phyloP scores from a whole-genome alignment of 208 protist species.

The Porcisia deanei region DNA sequence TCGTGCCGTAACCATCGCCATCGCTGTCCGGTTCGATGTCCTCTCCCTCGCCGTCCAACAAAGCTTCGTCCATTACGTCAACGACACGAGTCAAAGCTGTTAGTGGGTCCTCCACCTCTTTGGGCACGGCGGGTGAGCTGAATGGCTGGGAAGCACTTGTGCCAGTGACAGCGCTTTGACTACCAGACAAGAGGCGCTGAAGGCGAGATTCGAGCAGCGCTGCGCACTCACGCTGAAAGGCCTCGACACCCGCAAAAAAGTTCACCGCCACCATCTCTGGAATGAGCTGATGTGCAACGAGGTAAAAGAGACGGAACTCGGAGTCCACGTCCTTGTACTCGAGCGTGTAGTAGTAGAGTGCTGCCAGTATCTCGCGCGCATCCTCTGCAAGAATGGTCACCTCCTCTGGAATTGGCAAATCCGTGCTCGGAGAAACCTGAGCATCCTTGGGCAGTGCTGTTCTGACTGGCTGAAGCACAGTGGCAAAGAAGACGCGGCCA shows the following conservation, averaged over 20 bases:
- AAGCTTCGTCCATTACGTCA: constrained; percentile 57
- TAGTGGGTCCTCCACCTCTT: constrained; percentile 42
- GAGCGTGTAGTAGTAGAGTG: constrained; percentile 80
- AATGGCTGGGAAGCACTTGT: not conserved
- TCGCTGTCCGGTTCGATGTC: constrained; percentile 79
- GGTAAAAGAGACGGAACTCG: constrained; percentile 86
- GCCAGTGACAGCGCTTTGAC: not conserved
- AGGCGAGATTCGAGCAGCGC: constrained; percentile 26
- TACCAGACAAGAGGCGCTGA: not conserved
- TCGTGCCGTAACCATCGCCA: constrained; percentile 79
- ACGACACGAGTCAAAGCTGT: constrained; percentile 34
- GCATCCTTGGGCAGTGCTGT: not conserved
- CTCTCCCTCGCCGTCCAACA: constrained; percentile 62
- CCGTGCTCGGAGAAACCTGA: not conserved
- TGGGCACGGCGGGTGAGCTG: not conserved
- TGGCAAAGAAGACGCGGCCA: constrained; percentile 61
- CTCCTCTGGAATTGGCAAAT: constrained; percentile 26
- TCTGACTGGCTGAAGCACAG: constrained; percentile 17
- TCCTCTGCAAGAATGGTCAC: constrained; percentile 43
- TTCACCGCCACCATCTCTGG: constrained; percentile 86
- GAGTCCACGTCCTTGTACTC: constrained; percentile 82
- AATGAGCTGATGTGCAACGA: constrained; percentile 83
- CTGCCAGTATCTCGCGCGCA: constrained; percentile 67
- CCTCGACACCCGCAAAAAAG: constrained; percentile 80
- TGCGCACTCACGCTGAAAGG: constrained; percentile 47